Evolutionary conservation across 768 basidiomycete genomes (phyloP), one percentile per base, ranked within the genome.

Genomic region (Boletus rufocinnamomeus): DNA sequence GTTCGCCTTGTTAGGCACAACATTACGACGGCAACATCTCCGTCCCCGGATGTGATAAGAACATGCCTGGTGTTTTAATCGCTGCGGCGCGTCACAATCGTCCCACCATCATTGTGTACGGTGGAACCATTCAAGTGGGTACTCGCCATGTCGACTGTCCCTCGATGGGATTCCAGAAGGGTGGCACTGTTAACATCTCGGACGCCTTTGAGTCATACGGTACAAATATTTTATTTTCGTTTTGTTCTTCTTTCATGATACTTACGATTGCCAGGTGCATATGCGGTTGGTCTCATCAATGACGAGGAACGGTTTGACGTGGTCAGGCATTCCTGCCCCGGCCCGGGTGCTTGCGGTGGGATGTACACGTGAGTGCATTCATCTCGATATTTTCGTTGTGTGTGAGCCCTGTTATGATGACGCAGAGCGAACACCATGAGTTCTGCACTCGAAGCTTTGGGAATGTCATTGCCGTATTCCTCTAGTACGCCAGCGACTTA

Each of bases 11-110:
- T 32, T 54, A 89, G 90, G 90, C 91, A 23, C 92, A 94, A 77
- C 85, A 92, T 66, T 93, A 94, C 65, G 93, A 95, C 60, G 92
- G 84, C 14, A 92, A 93, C 66, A 91, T 94, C 64, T 84, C 89
- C 6, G 81, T 93, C 53, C 93, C 93, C 19, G 91, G 92, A 56
- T 94, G 92, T 63, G 92, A 94, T 74, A 94, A 94, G 77, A 94
- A 94, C 69, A 93, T 94, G 93, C 92, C 92, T 10, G 93, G 91
- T 19, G 90, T 88, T 68, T 79, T 93, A 56, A 91, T 95, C 69
- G 93, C 93, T 17, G 92, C 92, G 1, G 88, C 79, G 40, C 85
- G 93, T 52, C 88, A 93, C 75, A 94, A 95, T 68, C 83, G 92
- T 7, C 93, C 93, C 2, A 93, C 93, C 2, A 84, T 95, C 66